Conservation (phyloP, 192 early-diverging fungal genomes). For the Paraglomus brasilianum region DNA sequence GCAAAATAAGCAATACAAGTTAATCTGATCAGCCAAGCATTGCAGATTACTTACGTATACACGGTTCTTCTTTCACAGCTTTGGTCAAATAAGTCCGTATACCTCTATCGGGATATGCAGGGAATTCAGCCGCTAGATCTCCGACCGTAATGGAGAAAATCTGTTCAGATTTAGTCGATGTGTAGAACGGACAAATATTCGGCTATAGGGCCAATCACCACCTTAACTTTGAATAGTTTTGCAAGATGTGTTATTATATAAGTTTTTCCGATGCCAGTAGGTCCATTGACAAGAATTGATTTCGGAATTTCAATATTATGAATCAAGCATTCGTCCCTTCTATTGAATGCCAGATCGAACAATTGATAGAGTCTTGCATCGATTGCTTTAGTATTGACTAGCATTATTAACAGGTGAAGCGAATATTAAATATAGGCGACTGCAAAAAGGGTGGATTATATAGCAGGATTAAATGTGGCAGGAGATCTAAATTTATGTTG, state of each 20-base stretch:
- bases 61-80: not conserved
- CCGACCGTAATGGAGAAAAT: constrained; percentile 39
- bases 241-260: not conserved
- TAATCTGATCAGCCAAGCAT: not conserved
- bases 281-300: constrained; percentile 28
- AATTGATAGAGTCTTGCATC: constrained; percentile 1
- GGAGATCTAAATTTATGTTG: no score
- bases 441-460: no score
- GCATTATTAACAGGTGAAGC: no score
- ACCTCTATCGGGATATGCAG: constrained; percentile 42
- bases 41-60: constrained; percentile 8
- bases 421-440: no score
- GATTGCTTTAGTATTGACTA: no score
- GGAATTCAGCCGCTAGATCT: constrained; percentile 41
- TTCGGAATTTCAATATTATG: constrained; percentile 2
- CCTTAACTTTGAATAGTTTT: not conserved
- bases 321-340: not conserved
- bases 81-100: constrained; percentile 33
- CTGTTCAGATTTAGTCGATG: constrained; percentile 14
- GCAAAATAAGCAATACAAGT: not conserved
- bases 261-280: constrained; percentile 31
- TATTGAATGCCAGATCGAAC: not conserved
- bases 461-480: no score
- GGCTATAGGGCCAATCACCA: not conserved
- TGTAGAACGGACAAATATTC: not conserved